Percentiles rank a stretch among this genome's conserved stretches.
phyloP scores from a whole-genome alignment of 768 basidiomycete species.

The Cantharellus cinnabarinus region DNA sequence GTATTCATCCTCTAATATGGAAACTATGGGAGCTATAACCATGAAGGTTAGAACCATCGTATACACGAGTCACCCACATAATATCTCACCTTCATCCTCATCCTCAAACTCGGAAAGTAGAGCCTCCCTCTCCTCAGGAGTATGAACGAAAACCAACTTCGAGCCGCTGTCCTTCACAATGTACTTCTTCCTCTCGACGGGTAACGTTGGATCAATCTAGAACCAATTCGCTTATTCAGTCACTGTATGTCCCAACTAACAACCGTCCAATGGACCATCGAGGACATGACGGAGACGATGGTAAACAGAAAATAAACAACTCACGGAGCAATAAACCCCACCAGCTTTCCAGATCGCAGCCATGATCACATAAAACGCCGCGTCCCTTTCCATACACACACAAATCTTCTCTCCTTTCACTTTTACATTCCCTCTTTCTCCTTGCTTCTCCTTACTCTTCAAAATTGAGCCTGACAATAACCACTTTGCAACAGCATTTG shows the following conservation, averaged over 20 bases:
- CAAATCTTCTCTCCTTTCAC: conserved; percentile 23
- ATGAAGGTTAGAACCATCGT: no score
- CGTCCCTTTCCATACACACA: conserved; percentile 25
- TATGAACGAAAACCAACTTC: conserved; percentile 9
- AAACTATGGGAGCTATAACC: no score
- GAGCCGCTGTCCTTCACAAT: conserved; percentile 20
- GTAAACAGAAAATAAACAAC: neutral
- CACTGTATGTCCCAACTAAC: neutral
- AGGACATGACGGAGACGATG: no score
- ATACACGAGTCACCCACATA: no score
- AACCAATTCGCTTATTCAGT: neutral
- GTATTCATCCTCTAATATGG: no score
- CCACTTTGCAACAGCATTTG: neutral
- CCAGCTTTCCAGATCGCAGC: conserved; percentile 29
- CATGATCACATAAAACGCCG: conserved; percentile 23
- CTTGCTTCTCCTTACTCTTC: neutral
- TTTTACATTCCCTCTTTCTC: conserved; percentile 13
- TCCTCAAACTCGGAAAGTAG: neutral
- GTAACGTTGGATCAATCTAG: conserved; percentile 33
- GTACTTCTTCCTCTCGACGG: conserved; percentile 25
- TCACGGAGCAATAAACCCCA: conserved; percentile 31
- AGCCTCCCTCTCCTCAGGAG: neutral
- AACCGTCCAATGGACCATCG: no score
- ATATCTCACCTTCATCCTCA: neutral
- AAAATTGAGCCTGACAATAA: neutral